Evolutionary conservation across 2,329 filamentous ascomycete species (phyloP).

Genomic region (Fusarium sp.): DNA sequence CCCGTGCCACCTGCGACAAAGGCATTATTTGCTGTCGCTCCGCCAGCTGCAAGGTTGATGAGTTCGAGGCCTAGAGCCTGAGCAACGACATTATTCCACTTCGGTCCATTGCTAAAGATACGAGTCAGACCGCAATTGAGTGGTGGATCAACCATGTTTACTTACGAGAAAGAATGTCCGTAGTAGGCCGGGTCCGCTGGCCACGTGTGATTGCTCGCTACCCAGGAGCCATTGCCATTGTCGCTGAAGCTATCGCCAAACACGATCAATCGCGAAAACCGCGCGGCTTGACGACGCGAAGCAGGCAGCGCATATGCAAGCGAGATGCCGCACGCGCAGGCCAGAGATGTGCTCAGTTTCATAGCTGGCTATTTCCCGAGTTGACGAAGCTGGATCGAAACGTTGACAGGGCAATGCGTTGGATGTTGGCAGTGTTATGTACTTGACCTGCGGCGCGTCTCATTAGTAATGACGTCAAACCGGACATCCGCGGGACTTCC

Average conservation of each 20-base stretch:
- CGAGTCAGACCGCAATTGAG: neutral
- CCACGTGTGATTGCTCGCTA: conserved; percentile 36
- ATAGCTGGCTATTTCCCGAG: neutral
- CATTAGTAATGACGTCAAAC: no score
- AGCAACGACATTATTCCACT: conserved; percentile 33
- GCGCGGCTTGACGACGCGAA: neutral
- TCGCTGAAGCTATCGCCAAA: conserved; percentile 43
- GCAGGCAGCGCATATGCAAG: conserved; percentile 2
- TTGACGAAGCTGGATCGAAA: no score
- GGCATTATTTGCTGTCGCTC: conserved; percentile 28
- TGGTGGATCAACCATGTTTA: fast-evolving
- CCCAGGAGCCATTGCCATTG: conserved; percentile 37
- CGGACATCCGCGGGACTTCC: no score
- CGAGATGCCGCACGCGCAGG: neutral
- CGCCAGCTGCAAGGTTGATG: conserved; percentile 33
- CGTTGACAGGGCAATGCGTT: no score
- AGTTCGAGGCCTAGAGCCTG: conserved; percentile 18
- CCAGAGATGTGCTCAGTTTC: conserved; percentile 13
- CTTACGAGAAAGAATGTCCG: conserved; percentile 33
- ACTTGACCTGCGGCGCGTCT: no score
- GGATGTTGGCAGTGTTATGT: no score
- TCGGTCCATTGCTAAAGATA: conserved; percentile 7
- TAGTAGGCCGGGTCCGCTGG: conserved; percentile 37
- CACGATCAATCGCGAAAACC: conserved; percentile 20
- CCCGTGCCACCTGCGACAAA: conserved; percentile 35